Conservation (phyloP, 331 rosid species). For the Cucumis variabilis region DNA sequence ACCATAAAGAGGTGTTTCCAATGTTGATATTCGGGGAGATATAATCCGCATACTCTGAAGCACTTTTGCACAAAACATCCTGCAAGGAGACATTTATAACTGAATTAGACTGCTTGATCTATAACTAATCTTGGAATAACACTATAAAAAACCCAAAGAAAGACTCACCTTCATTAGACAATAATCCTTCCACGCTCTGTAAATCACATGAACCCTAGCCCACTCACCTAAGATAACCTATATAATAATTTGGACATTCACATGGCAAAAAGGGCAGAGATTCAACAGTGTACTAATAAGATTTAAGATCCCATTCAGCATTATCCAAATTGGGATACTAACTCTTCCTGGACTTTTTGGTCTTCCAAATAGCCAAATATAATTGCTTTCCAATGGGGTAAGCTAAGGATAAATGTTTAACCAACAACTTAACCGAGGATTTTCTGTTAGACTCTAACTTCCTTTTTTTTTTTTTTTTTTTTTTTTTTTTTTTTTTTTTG, state of each 20-base stretch:
- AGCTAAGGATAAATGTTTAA: too few species aligned
- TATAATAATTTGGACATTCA: background rate
- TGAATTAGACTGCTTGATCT: background rate
- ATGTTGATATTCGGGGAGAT: background rate
- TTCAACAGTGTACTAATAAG: background rate
- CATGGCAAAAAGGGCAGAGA: background rate
- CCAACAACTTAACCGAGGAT: too few species aligned
- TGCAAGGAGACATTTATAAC: background rate
- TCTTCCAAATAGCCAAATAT: too few species aligned
- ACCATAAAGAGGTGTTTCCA: background rate
- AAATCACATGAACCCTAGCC: background rate
- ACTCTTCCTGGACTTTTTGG: too few species aligned
- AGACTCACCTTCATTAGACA: background rate
- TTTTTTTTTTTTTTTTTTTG: too few species aligned
- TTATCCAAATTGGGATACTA: too few species aligned
- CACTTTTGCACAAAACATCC: constrained; percentile 2
- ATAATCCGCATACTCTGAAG: background rate
- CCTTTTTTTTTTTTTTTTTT: too few species aligned
- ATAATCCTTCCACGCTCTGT: background rate
- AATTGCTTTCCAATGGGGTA: too few species aligned
- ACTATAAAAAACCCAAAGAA: background rate
- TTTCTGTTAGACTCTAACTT: too few species aligned
- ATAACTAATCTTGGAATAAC: background rate
- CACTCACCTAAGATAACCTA: background rate
- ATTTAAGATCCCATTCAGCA: too few species aligned